Percentiles rank a stretch among this genome's conserved stretches.
Conservation (phyloP, 2,329 filamentous ascomycete species). For the Fusarium neocosmosporiellum region DNA sequence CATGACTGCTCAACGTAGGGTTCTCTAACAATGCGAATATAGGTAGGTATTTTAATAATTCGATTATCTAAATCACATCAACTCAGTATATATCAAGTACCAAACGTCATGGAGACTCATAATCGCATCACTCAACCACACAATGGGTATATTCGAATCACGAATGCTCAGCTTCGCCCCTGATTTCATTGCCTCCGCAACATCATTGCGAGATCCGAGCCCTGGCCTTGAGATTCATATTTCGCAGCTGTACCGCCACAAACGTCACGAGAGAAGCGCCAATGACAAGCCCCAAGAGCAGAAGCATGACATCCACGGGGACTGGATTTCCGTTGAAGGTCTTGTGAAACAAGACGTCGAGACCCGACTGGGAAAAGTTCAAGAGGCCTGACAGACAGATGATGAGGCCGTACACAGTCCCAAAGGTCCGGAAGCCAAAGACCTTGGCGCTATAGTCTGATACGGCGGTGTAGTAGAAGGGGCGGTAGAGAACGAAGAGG, state of each 20-base stretch:
- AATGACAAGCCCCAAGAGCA: slow-evolving; percentile 70
- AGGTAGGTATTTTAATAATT: not conserved
- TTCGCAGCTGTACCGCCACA: slow-evolving; percentile 61
- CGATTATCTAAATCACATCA: not conserved
- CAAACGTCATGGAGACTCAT: not conserved
- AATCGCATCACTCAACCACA: not conserved
- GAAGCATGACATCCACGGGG: slow-evolving; percentile 78
- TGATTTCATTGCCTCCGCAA: too few relatives aligned
- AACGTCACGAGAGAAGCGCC: slow-evolving; percentile 75
- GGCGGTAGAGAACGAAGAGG: slow-evolving; percentile 86
- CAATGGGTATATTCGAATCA: not conserved
- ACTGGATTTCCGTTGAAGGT: slow-evolving; percentile 78
- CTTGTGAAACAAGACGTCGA: slow-evolving; percentile 82
- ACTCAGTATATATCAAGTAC: not conserved
- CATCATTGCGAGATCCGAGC: slow-evolving; percentile 32
- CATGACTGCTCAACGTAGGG: not conserved
- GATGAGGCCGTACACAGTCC: slow-evolving; percentile 91
- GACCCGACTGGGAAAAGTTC: slow-evolving; percentile 84
- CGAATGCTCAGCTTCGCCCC: not conserved
- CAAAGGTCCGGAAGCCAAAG: slow-evolving; percentile 91
- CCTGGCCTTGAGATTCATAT: slow-evolving; percentile 46
- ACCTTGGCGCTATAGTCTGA: slow-evolving; percentile 92
- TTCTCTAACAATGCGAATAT: not conserved
- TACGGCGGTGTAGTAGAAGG: slow-evolving; percentile 91
- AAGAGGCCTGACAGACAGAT: slow-evolving; percentile 87